These are phyloP conservation scores for Yamadazyma sp. DNA, from an alignment of 805 yeast genomes.

Conservation along the genomic window DNA sequence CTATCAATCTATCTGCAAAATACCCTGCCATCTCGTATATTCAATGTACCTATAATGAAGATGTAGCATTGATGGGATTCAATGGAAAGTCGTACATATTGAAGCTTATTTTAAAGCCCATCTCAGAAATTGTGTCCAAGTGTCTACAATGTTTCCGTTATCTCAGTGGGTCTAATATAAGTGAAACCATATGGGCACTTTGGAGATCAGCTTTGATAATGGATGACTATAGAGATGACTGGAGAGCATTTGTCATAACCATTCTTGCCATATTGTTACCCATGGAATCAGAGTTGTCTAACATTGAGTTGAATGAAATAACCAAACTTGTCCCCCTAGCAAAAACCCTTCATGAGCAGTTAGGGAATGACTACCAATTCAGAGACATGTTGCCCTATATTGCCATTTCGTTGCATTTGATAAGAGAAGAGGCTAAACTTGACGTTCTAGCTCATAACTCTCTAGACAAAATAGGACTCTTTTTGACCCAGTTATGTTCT, in stretches of 20 bases:
- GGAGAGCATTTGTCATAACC: conserved; percentile 59
- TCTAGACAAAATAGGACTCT: conserved; percentile 44
- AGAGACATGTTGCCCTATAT: conserved; percentile 62
- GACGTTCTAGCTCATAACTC: conserved; percentile 44
- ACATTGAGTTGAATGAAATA: conserved; percentile 23
- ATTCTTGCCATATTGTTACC: conserved; percentile 53
- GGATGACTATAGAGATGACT: conserved; percentile 47
- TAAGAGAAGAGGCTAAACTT: conserved; percentile 72
- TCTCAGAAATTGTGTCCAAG: conserved; percentile 38
- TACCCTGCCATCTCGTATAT: conserved; percentile 21
- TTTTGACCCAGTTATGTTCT: conserved; percentile 59
- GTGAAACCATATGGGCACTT: conserved; percentile 57
- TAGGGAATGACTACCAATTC: conserved; percentile 39
- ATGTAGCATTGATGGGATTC: conserved; percentile 24
- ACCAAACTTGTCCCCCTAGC: conserved; percentile 35
- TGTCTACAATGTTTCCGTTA: conserved; percentile 53
- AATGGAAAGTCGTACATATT: conserved; percentile 25
- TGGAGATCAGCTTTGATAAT: conserved; percentile 60
- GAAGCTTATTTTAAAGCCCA: conserved; percentile 45
- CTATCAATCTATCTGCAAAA: conserved; percentile 7
- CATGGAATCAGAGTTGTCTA: conserved; percentile 25
- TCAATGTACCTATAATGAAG: conserved; percentile 29
- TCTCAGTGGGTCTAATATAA: conserved; percentile 56
- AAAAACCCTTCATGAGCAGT: conserved; percentile 23
- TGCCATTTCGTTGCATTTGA: conserved; percentile 66